Conservation (phyloP, 768 basidiomycete genomes). For the Pisolithus orientalis region DNA sequence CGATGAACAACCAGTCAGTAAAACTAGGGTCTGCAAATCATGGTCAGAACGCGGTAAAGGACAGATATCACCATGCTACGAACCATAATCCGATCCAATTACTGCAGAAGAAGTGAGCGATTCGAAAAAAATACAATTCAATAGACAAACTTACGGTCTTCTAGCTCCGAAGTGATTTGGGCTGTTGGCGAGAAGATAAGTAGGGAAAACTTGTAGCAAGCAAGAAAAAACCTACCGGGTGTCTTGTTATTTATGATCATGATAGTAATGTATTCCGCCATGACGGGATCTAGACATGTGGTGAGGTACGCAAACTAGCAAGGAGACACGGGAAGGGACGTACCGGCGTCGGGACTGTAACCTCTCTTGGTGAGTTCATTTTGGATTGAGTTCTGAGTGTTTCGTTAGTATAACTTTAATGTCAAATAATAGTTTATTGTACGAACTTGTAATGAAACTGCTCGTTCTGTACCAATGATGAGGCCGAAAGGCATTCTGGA, state of each 20-base stretch:
- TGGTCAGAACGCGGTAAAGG: background rate
- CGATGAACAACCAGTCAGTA: slow-evolving; percentile 83
- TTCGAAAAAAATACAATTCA: background rate
- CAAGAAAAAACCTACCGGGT: slow-evolving; percentile 41
- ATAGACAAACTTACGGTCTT: slow-evolving; percentile 52
- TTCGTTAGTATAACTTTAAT: background rate
- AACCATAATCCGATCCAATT: slow-evolving; percentile 82
- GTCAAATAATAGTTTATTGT: slow-evolving; percentile 1
- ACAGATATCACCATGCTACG: slow-evolving; percentile 15
- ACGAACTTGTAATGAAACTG: slow-evolving; percentile 60
- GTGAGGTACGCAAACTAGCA: slow-evolving; percentile 10
- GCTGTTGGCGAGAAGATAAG: slow-evolving; percentile 33
- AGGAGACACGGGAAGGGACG: slow-evolving; percentile 14
- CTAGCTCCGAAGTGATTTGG: slow-evolving; percentile 83
- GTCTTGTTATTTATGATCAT: slow-evolving; percentile 95
- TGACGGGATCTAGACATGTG: slow-evolving; percentile 60
- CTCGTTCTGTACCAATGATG: slow-evolving; percentile 74
- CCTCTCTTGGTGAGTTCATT: slow-evolving; percentile 73
- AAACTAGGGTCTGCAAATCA: slow-evolving; percentile 61
- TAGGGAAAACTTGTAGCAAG: slow-evolving; percentile 5
- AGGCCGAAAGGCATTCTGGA: slow-evolving; percentile 64
- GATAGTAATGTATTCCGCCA: slow-evolving; percentile 93
- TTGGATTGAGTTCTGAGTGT: slow-evolving; percentile 62
- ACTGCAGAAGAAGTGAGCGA: slow-evolving; percentile 29
- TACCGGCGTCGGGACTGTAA: slow-evolving; percentile 72